Conservation (phyloP, 495 filamentous ascomycete genomes). For the Talaromyces trachyspermus region DNA sequence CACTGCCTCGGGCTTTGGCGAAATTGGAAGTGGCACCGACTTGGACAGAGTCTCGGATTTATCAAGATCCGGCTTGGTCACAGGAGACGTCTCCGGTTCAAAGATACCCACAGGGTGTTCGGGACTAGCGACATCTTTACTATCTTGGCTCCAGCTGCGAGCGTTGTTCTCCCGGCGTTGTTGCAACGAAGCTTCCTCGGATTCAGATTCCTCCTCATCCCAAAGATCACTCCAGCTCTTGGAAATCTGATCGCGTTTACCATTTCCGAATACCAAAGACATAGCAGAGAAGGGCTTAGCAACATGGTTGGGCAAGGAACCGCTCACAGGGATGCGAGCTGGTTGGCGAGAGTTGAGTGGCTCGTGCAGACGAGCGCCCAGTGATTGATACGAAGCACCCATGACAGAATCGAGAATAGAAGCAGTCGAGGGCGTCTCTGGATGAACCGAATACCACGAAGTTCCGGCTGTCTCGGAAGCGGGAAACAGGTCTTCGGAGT, state of each 20-base stretch:
- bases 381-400: conserved; percentile 60
- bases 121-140: conserved; percentile 37
- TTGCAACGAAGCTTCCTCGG: conserved; percentile 47
- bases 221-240: conserved; percentile 98
- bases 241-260: conserved; percentile 61
- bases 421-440: conserved; percentile 68
- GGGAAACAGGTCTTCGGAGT: conserved; percentile 84
- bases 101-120: conserved; percentile 17
- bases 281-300: conserved; percentile 58
- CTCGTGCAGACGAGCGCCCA: conserved; percentile 37
- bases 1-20: background rate
- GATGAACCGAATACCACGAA: conserved; percentile 65
- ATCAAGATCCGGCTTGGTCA: background rate
- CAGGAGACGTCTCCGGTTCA: conserved; percentile 41
- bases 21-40: background rate
- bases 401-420: conserved; percentile 72
- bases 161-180: conserved; percentile 66
- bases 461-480: conserved; percentile 61
- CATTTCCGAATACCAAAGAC: conserved; percentile 70
- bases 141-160: conserved; percentile 75
- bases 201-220: conserved; percentile 66
- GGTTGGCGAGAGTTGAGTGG: conserved; percentile 28
- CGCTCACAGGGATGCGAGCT: conserved; percentile 56
- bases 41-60: conserved; percentile 1
- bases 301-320: conserved; percentile 68